A percentile compares a stretch with the other conserved stretches of the same genome.
These are phyloP conservation scores for Phytopythium mirpurense DNA, from an alignment of 352 stramenopile genomes.

Conservation along the genomic window DNA sequence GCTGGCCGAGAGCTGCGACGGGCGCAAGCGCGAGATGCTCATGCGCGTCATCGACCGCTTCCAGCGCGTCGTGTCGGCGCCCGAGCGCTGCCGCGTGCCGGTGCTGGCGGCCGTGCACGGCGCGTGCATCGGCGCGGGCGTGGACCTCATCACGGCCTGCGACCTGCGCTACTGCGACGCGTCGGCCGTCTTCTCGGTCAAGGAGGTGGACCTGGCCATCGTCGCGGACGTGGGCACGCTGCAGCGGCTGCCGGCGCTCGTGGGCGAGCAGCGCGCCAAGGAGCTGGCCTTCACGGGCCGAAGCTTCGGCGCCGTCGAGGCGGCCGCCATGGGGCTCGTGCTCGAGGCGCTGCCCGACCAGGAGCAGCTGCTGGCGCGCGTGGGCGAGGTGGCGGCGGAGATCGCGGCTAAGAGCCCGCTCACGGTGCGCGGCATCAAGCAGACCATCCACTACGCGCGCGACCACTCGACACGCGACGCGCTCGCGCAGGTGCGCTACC, in stretches of 20 bases:
- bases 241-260: slow-evolving; percentile 79
- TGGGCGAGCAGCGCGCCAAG: slow-evolving; percentile 81
- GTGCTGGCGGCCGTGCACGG: slow-evolving; percentile 83
- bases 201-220: slow-evolving; percentile 87
- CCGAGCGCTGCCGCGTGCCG: slow-evolving; percentile 78
- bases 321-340: slow-evolving; percentile 72
- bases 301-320: slow-evolving; percentile 71
- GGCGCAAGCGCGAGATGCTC: slow-evolving; percentile 75
- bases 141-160: slow-evolving; percentile 87
- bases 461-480: slow-evolving; percentile 80
- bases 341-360: slow-evolving; percentile 61
- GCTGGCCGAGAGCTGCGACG: slow-evolving; percentile 57
- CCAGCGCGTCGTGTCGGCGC: slow-evolving; percentile 78
- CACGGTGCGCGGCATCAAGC: slow-evolving; percentile 84
- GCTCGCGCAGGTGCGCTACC: slow-evolving; percentile 75
- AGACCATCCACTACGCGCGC: slow-evolving; percentile 83
- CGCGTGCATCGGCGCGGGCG: slow-evolving; percentile 75
- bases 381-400: slow-evolving; percentile 35
- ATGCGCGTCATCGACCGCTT: slow-evolving; percentile 79
- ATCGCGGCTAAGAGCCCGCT: slow-evolving; percentile 86
- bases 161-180: slow-evolving; percentile 83
- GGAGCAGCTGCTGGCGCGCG: slow-evolving; percentile 54
- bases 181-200: slow-evolving; percentile 81
- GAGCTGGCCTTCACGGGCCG: slow-evolving; percentile 84
- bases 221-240: slow-evolving; percentile 86